Base-by-base conservation (phyloP, 805 yeast species). In the Metschnikowia kofuensis region DNA sequence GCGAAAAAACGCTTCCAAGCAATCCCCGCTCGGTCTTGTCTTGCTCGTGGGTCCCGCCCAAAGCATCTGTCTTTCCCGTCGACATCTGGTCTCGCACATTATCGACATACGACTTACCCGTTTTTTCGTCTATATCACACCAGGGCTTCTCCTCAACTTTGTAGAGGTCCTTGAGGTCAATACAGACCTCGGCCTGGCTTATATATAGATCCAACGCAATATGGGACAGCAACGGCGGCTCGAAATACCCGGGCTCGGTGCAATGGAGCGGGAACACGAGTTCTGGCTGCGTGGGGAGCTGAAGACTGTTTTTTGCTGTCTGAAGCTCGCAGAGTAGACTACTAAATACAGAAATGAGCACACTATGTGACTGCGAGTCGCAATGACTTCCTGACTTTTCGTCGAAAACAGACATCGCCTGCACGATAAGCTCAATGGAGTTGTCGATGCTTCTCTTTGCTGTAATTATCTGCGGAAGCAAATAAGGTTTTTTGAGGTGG, bases 141-240 rank as follows among this genome's bases (percentile, higher is more conserved):
- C 91, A 86, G 1, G 91, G 91, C 49, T 69, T 71, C 51, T 77
- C 81, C 0, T 73, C 73, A 8, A 85, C 75, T 21, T 65, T 65
- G 32, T 66, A 69, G 35, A 85, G 59, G 44, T 76, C 75, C 58
- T 80, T 78, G 48, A 84, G 65, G 46, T 85, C 90, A 7, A 84
- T 64, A 26, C 84, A 73, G 4, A 85, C 61, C 57, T 86, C 90
- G 16, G 84, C 82, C 61, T 82, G 84, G 52, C 76, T 72, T 21
- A 85, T 66, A 46, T 78, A 78, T 28, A 84, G 56, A 57, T 86
- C 92, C 38, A 85, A 60, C 2, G 84, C 68, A 6, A 83, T 67
- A 10, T 68, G 64, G 2, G 67, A 60, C 12, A 82, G 78, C 41
- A 82, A 57, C 26, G 63, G 67, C 7, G 85, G 85, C 48, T 74